phyloP scores from a whole-genome alignment of 164 flowering plant species.

The Malania oleifera region DNA sequence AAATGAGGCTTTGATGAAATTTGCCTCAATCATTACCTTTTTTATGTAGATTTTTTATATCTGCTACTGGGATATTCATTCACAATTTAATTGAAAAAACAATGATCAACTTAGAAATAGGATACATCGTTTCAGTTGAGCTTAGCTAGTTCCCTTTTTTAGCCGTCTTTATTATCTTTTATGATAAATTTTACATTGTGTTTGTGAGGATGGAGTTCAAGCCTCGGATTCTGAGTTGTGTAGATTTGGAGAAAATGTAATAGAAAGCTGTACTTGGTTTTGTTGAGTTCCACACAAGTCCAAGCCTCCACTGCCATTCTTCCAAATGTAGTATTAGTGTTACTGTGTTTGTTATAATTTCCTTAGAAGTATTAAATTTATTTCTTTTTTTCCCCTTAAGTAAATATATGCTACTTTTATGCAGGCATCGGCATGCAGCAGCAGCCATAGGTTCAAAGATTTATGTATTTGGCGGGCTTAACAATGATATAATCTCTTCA shows the following conservation, averaged over 20 bases:
- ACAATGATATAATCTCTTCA: constrained; percentile 47
- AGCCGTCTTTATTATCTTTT: neutral
- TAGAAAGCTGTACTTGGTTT: no score
- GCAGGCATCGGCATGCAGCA: constrained; percentile 98
- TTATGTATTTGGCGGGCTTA: constrained; percentile 83
- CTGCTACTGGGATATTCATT: no score
- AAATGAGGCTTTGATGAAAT: no score
- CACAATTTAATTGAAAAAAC: neutral
- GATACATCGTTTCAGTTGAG: neutral
- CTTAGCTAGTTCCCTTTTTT: neutral
- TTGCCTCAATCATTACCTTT: no score
- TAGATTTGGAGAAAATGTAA: no score
- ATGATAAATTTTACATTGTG: no score
- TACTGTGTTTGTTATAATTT: neutral
- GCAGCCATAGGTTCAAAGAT: constrained; percentile 66
- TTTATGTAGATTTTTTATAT: no score
- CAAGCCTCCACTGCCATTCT: no score
- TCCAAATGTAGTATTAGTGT: no score
- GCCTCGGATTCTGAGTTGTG: no score
- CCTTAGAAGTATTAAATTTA: neutral
- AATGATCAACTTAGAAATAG: neutral
- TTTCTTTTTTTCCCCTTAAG: neutral
- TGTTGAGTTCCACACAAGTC: no score
- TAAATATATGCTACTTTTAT: constrained; percentile 3
- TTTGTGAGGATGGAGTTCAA: no score